phyloP scores from a whole-genome alignment of 768 basidiomycete species.

The Russula vinacea region DNA sequence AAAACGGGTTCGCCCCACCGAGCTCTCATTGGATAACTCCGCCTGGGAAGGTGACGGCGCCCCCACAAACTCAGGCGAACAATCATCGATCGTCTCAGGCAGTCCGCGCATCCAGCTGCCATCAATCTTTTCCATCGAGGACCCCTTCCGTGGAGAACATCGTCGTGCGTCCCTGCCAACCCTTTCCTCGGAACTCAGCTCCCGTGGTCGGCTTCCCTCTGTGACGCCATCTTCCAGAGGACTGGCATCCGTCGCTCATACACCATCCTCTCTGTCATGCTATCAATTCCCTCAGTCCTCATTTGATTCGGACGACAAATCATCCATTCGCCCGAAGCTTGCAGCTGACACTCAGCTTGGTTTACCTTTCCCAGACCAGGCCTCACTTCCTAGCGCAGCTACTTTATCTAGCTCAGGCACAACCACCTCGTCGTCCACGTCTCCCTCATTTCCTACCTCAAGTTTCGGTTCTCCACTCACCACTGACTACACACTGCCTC shows the following conservation, averaged over 20 bases:
- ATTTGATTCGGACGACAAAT: conserved; percentile 41
- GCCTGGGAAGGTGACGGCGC: conserved; percentile 32
- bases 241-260: conserved; percentile 19
- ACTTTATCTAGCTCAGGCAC: conserved; percentile 32
- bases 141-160: conserved; percentile 50
- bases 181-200: conserved; percentile 47
- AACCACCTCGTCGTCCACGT: conserved; percentile 29
- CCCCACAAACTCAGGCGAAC: conserved; percentile 32
- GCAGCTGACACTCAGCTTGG: conserved; percentile 48
- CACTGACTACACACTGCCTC: conserved; percentile 47
- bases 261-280: conserved; percentile 40
- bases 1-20: conserved; percentile 46
- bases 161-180: conserved; percentile 66
- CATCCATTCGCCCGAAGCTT: conserved; percentile 45
- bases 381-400: conserved; percentile 51
- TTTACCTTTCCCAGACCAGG: conserved; percentile 47
- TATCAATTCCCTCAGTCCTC: conserved; percentile 56
- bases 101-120: conserved; percentile 62
- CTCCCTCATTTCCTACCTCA: conserved; percentile 28
- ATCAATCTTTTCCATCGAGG: conserved; percentile 70
- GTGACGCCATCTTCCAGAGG: conserved; percentile 43
- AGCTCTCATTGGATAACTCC: conserved; percentile 31
- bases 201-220: conserved; percentile 56
- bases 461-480: conserved; percentile 49
- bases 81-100: conserved; percentile 45